Evolutionary conservation across 2,329 filamentous ascomycete species (phyloP).

Genomic region (Tolypocladium nubicola): DNA sequence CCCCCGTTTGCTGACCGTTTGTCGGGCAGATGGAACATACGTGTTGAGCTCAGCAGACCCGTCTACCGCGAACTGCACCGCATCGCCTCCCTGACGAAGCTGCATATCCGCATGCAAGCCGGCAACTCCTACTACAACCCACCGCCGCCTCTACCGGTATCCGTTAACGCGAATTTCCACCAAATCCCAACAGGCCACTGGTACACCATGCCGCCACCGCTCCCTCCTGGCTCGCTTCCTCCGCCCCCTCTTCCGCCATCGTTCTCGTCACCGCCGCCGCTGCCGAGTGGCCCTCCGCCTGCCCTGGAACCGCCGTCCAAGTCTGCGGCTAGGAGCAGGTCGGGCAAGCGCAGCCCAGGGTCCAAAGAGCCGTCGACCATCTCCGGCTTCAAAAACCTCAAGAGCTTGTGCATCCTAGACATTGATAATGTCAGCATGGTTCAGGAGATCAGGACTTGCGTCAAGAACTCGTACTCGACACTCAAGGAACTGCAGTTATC

Average conservation of each 20-base stretch:
- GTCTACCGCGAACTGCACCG: constrained; percentile 47
- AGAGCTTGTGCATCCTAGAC: constrained; percentile 44
- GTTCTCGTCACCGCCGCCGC: constrained; percentile 8
- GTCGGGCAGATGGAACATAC: constrained; percentile 47
- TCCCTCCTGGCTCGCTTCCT: constrained; percentile 6
- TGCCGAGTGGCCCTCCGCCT: constrained; percentile 13
- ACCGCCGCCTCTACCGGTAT: constrained; percentile 34
- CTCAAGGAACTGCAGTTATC: constrained; percentile 46
- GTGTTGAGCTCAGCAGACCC: constrained; percentile 48
- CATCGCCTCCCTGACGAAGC: constrained; percentile 37
- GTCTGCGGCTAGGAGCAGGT: constrained; percentile 21
- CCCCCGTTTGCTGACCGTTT: constrained; percentile 2
- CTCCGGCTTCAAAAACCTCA: constrained; percentile 45
- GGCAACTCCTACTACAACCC: constrained; percentile 43
- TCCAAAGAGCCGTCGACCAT: constrained; percentile 39
- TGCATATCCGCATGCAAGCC: constrained; percentile 49
- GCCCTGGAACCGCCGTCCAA: constrained; percentile 24
- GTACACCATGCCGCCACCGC: constrained; percentile 14
- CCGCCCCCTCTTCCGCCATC: constrained; percentile 8
- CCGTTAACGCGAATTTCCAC: constrained; percentile 14
- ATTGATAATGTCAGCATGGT: constrained; percentile 48
- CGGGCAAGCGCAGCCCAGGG: constrained; percentile 17
- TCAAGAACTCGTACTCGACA: constrained; percentile 43
- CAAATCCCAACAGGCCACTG: constrained; percentile 23
- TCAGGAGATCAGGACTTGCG: constrained; percentile 43